phyloP scores from a whole-genome alignment of 1,284 basidiomycete species.

The Apiotrichum mycotoxinovorans region DNA sequence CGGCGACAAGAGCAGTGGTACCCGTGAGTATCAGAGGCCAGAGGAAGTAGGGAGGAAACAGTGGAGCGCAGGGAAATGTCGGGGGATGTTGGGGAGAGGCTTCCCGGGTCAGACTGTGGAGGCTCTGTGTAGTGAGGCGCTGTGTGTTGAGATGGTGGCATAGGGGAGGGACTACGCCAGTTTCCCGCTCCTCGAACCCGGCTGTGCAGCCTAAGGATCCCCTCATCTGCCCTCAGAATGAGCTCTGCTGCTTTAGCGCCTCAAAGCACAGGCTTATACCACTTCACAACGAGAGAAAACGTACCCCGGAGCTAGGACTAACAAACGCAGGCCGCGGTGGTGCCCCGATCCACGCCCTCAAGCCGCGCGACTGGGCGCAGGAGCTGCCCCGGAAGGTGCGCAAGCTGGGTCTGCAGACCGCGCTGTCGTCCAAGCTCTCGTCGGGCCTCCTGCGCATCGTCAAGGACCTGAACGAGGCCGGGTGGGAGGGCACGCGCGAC shows the following conservation, averaged over 20 bases:
- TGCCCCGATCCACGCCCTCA: constrained; percentile 84
- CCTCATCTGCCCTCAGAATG: too few relatives aligned
- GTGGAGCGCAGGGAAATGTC: not conserved
- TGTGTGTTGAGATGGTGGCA: too few relatives aligned
- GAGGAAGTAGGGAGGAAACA: not conserved
- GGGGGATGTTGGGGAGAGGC: too few relatives aligned
- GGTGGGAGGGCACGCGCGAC: constrained; percentile 41
- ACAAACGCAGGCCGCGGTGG: constrained; percentile 64
- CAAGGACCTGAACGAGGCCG: constrained; percentile 61
- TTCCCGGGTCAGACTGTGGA: too few relatives aligned
- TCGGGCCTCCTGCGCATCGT: constrained; percentile 74
- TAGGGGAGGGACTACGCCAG: too few relatives aligned
- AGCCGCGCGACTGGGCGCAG: constrained; percentile 85
- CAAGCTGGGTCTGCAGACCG: constrained; percentile 86
- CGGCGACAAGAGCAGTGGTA: constrained; percentile 82
- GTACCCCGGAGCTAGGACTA: too few relatives aligned
- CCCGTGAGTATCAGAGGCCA: constrained; percentile 54
- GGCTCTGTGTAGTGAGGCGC: too few relatives aligned
- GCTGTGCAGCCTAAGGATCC: too few relatives aligned
- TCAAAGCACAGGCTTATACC: too few relatives aligned
- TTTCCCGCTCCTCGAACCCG: too few relatives aligned
- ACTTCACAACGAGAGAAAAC: too few relatives aligned
- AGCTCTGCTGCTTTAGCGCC: too few relatives aligned
- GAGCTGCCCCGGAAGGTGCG: constrained; percentile 85
- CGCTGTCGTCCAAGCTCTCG: constrained; percentile 73